phyloP scores from a whole-genome alignment of 78 protist species.

The Dictyostelium capitatum region DNA sequence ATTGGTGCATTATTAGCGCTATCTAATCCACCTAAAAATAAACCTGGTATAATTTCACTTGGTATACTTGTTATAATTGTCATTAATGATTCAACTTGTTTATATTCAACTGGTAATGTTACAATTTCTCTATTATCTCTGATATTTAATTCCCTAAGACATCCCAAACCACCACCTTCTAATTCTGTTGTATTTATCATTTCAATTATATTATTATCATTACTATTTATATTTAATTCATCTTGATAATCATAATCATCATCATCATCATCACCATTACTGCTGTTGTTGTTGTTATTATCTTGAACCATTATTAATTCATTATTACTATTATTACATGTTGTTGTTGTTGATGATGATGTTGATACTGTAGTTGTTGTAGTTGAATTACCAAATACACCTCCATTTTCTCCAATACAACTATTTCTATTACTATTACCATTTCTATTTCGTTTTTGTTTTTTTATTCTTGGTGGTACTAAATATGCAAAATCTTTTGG shows the following conservation, averaged over 20 bases:
- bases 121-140: slow-evolving; percentile 43
- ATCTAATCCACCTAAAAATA: slow-evolving; percentile 77
- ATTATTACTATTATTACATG: too few species aligned
- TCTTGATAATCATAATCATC: not conserved
- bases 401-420: not conserved
- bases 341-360: not conserved
- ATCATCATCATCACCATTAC: not conserved
- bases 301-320: not conserved
- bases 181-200: not conserved
- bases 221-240: not conserved
- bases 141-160: slow-evolving; percentile 52
- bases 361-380: too few species aligned
- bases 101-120: slow-evolving; percentile 49
- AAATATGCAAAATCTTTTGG: slow-evolving; percentile 58
- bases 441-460: not conserved
- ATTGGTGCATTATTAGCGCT: slow-evolving; percentile 68
- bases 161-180: slow-evolving; percentile 63
- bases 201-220: not conserved
- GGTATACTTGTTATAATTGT: slow-evolving; percentile 54
- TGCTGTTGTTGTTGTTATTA: not conserved
- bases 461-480: slow-evolving; percentile 7
- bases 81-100: slow-evolving; percentile 27
- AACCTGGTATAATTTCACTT: slow-evolving; percentile 68
- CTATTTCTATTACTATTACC: not conserved
- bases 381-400: not conserved